A percentile compares a stretch with the other conserved stretches of the same genome.
Evolutionary conservation across 2,329 filamentous ascomycete species (phyloP).

Genomic region (Chaetomium olivaceum): DNA sequence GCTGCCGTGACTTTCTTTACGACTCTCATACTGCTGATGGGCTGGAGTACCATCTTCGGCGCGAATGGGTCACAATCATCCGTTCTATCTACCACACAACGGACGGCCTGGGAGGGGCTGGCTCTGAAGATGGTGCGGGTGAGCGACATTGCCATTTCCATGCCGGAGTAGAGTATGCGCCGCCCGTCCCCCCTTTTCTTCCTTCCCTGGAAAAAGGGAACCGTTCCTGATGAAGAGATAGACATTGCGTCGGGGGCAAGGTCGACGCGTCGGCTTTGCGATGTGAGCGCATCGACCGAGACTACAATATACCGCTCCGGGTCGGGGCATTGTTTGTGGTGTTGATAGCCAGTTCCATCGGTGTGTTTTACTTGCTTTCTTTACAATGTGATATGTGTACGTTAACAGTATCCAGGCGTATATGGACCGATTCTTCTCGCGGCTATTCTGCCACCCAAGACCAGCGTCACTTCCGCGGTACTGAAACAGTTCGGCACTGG

Average conservation of each 20-base stretch:
- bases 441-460: slow-evolving; percentile 54
- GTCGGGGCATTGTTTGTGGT: slow-evolving; percentile 73
- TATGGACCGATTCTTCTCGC: slow-evolving; percentile 62
- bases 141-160: slow-evolving; percentile 66
- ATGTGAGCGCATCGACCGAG: slow-evolving; percentile 49
- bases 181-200: too few species aligned
- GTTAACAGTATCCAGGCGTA: not conserved
- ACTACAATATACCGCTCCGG: slow-evolving; percentile 69
- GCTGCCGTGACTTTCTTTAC: not conserved
- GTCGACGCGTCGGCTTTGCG: slow-evolving; percentile 20
- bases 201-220: not conserved
- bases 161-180: slow-evolving; percentile 68
- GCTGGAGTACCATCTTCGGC: slow-evolving; percentile 16
- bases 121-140: slow-evolving; percentile 13
- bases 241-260: slow-evolving; percentile 59
- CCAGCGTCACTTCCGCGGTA: slow-evolving; percentile 55
- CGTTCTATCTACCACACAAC: slow-evolving; percentile 13
- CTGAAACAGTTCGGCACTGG: slow-evolving; percentile 76
- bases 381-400: too few species aligned
- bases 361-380: too few species aligned
- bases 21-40: not conserved
- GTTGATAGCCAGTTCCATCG: slow-evolving; percentile 66
- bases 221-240: slow-evolving; percentile 33
- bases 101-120: slow-evolving; percentile 24
- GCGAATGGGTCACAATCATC: not conserved